Evolutionary conservation across 2,329 filamentous ascomycete genomes (phyloP).

Genomic region (Nigrograna mackinnonii): DNA sequence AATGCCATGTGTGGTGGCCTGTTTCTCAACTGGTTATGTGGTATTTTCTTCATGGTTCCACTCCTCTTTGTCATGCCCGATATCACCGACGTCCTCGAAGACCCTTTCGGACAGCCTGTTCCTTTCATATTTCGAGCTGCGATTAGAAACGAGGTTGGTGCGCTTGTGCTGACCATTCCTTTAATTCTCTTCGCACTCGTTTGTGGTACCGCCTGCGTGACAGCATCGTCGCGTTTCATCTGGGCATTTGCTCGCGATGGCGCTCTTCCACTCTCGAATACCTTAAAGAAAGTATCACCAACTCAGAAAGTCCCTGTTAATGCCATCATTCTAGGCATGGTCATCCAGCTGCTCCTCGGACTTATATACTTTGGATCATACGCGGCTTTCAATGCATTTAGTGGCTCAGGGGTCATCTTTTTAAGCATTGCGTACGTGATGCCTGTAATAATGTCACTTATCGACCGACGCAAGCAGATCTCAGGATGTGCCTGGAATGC

Average conservation of each 20-base stretch:
- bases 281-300: constrained; percentile 64
- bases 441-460: no score
- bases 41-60: constrained; percentile 70
- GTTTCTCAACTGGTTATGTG: constrained; percentile 67
- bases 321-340: constrained; percentile 73
- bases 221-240: constrained; percentile 67
- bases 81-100: constrained; percentile 56
- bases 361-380: constrained; percentile 71
- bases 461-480: no score
- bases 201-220: constrained; percentile 72
- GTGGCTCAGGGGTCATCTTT: constrained; percentile 69
- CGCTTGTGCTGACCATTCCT: constrained; percentile 66
- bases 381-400: constrained; percentile 73
- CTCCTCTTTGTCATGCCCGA: constrained; percentile 72
- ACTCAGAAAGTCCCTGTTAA: constrained; percentile 69
- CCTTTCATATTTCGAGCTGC: constrained; percentile 67
- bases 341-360: constrained; percentile 65
- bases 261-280: constrained; percentile 65
- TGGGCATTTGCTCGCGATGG: constrained; percentile 74
- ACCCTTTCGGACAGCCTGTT: constrained; percentile 64
- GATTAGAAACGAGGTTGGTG: constrained; percentile 62
- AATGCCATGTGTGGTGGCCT: constrained; percentile 73
- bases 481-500: no score
- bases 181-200: constrained; percentile 68
- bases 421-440: no score